A percentile compares a stretch with the other conserved stretches of the same genome.
phyloP scores from a whole-genome alignment of 257 asterid genomes.

The Solanum tacnaense region DNA sequence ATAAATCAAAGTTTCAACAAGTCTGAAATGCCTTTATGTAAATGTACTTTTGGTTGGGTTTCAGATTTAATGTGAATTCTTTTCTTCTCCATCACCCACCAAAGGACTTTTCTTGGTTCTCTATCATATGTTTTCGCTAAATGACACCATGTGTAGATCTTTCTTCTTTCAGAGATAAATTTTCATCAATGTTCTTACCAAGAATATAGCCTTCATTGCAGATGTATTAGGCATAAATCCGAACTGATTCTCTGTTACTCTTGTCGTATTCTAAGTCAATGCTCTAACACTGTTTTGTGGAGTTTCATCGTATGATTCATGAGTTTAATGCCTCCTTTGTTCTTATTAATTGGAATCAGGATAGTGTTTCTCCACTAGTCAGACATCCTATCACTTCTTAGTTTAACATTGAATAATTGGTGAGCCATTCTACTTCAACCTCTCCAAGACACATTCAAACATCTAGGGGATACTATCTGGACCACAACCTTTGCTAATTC shows the following conservation, averaged over 20 bases:
- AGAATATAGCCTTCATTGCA: neutral
- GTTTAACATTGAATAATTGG: neutral
- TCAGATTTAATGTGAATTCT: neutral
- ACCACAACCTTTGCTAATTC: neutral
- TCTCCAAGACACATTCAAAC: neutral
- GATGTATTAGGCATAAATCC: neutral
- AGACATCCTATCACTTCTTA: neutral
- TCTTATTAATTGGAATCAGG: neutral
- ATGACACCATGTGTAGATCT: neutral
- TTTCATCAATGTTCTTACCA: neutral
- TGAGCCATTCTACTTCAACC: neutral
- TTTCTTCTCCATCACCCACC: neutral
- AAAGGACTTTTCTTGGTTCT: neutral
- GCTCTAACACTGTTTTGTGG: neutral
- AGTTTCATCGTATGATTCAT: neutral
- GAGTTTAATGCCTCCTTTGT: neutral
- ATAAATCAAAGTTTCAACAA: neutral
- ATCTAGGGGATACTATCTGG: neutral
- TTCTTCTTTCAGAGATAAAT: neutral
- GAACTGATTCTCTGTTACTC: neutral
- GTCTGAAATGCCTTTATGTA: neutral
- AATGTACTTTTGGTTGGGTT: neutral
- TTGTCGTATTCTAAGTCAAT: neutral
- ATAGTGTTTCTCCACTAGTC: neutral
- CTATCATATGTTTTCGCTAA: neutral